phyloP scores from a whole-genome alignment of 2,329 filamentous ascomycete species.

The Penicillium sp. region DNA sequence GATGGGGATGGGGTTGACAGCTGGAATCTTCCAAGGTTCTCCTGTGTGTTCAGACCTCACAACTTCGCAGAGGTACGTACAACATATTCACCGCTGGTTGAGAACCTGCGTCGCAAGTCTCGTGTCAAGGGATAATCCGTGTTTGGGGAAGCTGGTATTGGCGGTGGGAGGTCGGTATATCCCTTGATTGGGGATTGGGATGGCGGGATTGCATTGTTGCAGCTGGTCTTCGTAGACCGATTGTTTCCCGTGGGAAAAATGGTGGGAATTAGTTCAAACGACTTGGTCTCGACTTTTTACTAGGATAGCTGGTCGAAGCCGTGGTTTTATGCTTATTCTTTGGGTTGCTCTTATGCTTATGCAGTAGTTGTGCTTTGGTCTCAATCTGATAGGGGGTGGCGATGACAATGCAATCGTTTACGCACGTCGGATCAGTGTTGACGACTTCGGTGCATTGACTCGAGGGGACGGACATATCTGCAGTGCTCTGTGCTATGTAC shows the following conservation, averaged over 20 bases:
- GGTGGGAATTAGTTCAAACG: background rate
- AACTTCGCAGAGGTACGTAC: background rate
- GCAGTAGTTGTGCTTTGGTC: background rate
- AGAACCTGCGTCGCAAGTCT: constrained; percentile 1
- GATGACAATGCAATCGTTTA: constrained; percentile 3
- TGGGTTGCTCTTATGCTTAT: background rate
- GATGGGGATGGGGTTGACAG: background rate
- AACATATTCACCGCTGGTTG: constrained; percentile 5
- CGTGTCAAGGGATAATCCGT: constrained; percentile 4
- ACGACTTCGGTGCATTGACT: constrained; percentile 3
- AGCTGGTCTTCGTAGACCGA: constrained; percentile 5
- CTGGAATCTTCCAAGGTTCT: background rate
- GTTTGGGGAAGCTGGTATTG: background rate
- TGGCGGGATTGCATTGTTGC: background rate
- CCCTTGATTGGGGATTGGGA: constrained; percentile 6
- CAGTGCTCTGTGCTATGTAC: constrained; percentile 10
- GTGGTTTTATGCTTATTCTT: background rate
- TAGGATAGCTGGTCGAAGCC: background rate
- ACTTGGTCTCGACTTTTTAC: background rate
- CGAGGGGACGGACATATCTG: background rate
- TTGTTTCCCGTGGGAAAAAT: constrained; percentile 5
- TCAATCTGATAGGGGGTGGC: background rate
- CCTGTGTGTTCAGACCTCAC: background rate
- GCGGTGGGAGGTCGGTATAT: constrained; percentile 5
- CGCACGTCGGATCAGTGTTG: constrained; percentile 10